Base-by-base conservation (phyloP, 2,329 filamentous ascomycete species). In the Emericellopsis atlantica region DNA sequence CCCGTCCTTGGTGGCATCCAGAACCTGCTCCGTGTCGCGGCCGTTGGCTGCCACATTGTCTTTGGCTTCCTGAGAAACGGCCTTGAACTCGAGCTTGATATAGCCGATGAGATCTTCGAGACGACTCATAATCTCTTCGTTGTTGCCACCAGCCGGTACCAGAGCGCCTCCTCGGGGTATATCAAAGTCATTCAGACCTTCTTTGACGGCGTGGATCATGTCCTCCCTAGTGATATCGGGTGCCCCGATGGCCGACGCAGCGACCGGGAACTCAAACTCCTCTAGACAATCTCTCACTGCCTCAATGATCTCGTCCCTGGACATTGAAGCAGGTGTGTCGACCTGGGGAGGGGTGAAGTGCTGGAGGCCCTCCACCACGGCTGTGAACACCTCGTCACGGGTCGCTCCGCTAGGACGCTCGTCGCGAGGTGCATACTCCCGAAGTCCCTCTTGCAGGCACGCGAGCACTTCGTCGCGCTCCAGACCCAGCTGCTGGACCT, bases 391-490 rank as follows among this genome's bases (percentile, higher is more conserved):
- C 52, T 95, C 87, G 3, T 93, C 87, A 48, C 84, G 80, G 4
- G 81, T 87, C 2, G 84, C 79, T 22, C 74, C 75, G 31, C 69
- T 62, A 4, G 74, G 65, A 16, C 59, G 60, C 16, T 76, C 67
- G n/a, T 67, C 62, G 15, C 57, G 65, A 12, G 72, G 69, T 2
- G 71, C 70, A 54, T 92, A 88, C 37, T 87, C 78, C 48, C 84
- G 79, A 1, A 96, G 72, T 1, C 90, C 90, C 62, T 95, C 83
- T 49, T 84, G 80, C 22, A 96, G 70, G 48, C 88, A 94, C 32
- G 83, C 79, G 12, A 96, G 68, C 37, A 96, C 84, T 54, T 96
- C 90, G 11, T 95, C 87, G 5, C 87, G 76, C 57, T 95, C 90
- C 1, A 96, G 68, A 2, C 89, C 90, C 46, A 93, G 84, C 51